Conservation (phyloP, 441 rosid genomes). For the Jatropha podagrica region DNA sequence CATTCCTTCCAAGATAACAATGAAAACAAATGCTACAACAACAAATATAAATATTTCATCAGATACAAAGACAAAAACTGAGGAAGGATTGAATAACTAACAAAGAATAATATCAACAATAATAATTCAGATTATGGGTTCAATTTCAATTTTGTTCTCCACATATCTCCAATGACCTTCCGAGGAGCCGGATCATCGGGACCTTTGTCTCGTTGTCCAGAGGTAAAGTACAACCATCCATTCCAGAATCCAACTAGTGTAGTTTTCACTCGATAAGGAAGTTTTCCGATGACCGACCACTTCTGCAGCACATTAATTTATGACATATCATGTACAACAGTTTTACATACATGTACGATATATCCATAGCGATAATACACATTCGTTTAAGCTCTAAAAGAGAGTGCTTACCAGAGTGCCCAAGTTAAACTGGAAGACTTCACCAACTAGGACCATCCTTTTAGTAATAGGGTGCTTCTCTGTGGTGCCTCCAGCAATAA, state of each 20-base stretch:
- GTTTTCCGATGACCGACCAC: constrained; percentile 87
- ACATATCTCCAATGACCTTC: constrained; percentile 83
- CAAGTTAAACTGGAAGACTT: constrained; percentile 79
- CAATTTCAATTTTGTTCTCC: constrained; percentile 86
- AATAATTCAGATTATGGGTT: constrained; percentile 21
- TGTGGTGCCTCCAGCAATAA: constrained; percentile 92
- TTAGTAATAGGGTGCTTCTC: constrained; percentile 93
- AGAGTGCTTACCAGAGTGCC: constrained; percentile 51
- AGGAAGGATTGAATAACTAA: neutral
- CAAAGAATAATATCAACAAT: neutral
- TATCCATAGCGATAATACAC: neutral
- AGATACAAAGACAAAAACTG: neutral
- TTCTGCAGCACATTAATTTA: constrained; percentile 45
- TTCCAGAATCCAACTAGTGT: constrained; percentile 80
- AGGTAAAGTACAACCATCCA: constrained; percentile 86
- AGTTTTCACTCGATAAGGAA: constrained; percentile 91
- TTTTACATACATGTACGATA: too few species aligned
- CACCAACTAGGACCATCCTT: constrained; percentile 84
- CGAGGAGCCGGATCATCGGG: constrained; percentile 73
- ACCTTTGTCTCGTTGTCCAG: constrained; percentile 95
- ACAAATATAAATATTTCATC: neutral
- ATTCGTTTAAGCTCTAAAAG: neutral
- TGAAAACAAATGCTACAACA: neutral
- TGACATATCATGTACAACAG: neutral
- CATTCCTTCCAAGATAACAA: neutral